These are phyloP conservation scores for Zygosaccharomyces sapae DNA, from an alignment of 1,139 yeast species.

Conservation along the genomic window DNA sequence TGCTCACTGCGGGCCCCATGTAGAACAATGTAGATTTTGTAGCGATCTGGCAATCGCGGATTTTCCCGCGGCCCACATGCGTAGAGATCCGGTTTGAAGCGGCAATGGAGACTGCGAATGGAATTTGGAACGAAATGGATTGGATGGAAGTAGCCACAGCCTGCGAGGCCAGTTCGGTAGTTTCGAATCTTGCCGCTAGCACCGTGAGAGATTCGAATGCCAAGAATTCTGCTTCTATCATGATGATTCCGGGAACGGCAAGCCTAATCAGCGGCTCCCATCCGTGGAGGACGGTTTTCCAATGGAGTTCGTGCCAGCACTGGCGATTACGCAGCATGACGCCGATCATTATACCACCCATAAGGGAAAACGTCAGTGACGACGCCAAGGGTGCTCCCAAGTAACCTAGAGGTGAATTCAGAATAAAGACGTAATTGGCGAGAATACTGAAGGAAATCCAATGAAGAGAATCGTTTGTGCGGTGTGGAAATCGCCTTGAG, in stretches of 20 bases:
- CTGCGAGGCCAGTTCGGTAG: slow-evolving; percentile 43
- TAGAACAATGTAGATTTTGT: slow-evolving; percentile 31
- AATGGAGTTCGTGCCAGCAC: slow-evolving; percentile 38
- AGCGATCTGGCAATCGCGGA: slow-evolving; percentile 34
- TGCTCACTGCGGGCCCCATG: slow-evolving; percentile 30
- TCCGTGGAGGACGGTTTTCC: slow-evolving; percentile 34
- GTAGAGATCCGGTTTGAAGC: slow-evolving; percentile 42
- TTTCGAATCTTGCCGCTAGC: slow-evolving; percentile 42
- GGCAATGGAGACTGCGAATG: slow-evolving; percentile 43
- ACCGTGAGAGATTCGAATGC: slow-evolving; percentile 44
- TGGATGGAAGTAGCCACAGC: slow-evolving; percentile 42
- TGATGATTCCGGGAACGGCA: slow-evolving; percentile 43
- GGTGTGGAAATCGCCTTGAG: slow-evolving; percentile 42
- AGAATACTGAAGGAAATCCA: slow-evolving; percentile 41
- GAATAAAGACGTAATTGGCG: slow-evolving; percentile 39
- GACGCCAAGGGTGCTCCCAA: slow-evolving; percentile 44
- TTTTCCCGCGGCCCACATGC: slow-evolving; percentile 37
- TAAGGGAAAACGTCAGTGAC: slow-evolving; percentile 39
- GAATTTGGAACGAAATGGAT: slow-evolving; percentile 41
- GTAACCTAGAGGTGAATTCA: slow-evolving; percentile 39
- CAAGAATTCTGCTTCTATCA: slow-evolving; percentile 44
- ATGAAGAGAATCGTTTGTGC: slow-evolving; percentile 41
- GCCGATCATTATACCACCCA: slow-evolving; percentile 35
- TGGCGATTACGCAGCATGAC: slow-evolving; percentile 30
- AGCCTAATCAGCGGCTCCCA: slow-evolving; percentile 40